Evolutionary conservation across 2,329 filamentous ascomycete genomes (phyloP).

Genomic region (Claviceps cyperi): DNA sequence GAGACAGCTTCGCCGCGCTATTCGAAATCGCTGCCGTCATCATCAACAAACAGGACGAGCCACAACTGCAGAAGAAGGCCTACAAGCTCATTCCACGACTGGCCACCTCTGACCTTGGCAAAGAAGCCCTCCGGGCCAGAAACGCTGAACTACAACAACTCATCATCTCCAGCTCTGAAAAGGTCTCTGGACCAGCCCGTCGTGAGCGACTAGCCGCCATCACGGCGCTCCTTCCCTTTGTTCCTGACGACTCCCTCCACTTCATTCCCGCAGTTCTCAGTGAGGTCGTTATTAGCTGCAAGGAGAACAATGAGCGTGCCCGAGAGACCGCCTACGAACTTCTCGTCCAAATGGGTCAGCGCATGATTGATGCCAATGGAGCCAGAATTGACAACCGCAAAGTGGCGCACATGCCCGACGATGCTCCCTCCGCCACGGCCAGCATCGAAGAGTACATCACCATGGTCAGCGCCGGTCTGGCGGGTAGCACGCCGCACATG

Average conservation of each 20-base stretch:
- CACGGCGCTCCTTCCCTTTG: constrained; percentile 60
- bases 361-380: constrained; percentile 52
- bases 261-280: constrained; percentile 87
- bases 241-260: constrained; percentile 67
- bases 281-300: constrained; percentile 91
- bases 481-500: constrained; percentile 89
- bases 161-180: constrained; percentile 64
- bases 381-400: constrained; percentile 72
- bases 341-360: constrained; percentile 75
- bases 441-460: constrained; percentile 93
- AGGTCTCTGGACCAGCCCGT: constrained; percentile 72
- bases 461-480: constrained; percentile 93
- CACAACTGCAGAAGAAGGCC: constrained; percentile 95
- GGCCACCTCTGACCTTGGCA: constrained; percentile 64
- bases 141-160: constrained; percentile 69
- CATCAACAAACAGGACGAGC: constrained; percentile 67
- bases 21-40: constrained; percentile 79
- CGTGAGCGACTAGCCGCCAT: constrained; percentile 78
- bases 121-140: constrained; percentile 60
- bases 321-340: constrained; percentile 81
- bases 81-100: constrained; percentile 95
- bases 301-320: constrained; percentile 94
- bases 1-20: constrained; percentile 68
- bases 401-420: constrained; percentile 71
- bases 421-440: constrained; percentile 63